Base-by-base conservation (phyloP, 2,329 filamentous ascomycete species). In the Monilinia fructigena region DNA sequence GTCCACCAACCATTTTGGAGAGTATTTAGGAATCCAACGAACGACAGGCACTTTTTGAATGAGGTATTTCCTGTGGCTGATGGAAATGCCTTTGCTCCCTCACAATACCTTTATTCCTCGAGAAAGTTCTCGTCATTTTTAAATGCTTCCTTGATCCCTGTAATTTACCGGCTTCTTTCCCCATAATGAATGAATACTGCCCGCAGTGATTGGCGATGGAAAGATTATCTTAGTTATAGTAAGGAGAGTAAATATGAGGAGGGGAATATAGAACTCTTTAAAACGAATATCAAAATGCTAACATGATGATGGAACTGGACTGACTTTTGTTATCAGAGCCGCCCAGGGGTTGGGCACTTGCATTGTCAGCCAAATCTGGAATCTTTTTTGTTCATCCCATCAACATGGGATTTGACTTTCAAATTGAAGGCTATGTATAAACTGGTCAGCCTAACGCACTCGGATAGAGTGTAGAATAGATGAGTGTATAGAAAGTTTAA, bases 21-120 rank as follows among this genome's bases (percentile, higher is more conserved):
- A 81, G 75, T 89, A 89, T 55, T 79, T 80, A 14, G 87, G 86
- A 0, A 89, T 78, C 87, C 87, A 89, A 60, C 84, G 82, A 11
- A 86, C 76, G 53, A 89, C 83, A 1, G 86, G 87, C 3, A 87
- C 77, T 73, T 89, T 89, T 68, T 86, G 85, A 45, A 82, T 68
- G 8, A 85, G 76, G 71, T 89, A 89, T 60, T 80, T 6, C 75
- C 79, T 1, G 84, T 77, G 11, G 81, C 83, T 3, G 81, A 80
- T 0, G 86, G 86, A 0, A 87, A 69, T n/a, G 48, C 56, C 28
- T 66, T 59, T 31, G 54, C 55, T 12, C 68, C 20, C 63, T 47
- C 26, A 62, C 53, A 53, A 69, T 11, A 20, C 66, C 4, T 47
- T 63, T 55, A 59, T 65, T 35, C 65, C 68, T 54, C 65, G 58